Conservation (phyloP, 1,284 basidiomycete genomes). For the Pulveroboletus sp. region DNA sequence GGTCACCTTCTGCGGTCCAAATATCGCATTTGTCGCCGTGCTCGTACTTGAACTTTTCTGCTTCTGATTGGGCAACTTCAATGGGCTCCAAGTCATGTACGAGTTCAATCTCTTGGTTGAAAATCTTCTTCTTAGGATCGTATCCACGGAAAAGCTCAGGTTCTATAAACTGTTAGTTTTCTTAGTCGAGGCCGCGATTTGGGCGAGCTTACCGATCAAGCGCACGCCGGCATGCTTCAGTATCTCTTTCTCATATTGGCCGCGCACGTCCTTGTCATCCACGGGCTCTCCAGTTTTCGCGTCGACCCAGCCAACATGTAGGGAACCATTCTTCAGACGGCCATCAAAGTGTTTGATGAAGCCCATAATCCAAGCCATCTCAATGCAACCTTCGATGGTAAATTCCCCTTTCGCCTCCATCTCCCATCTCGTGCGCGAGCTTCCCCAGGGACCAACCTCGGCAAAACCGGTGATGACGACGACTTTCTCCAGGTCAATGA, state of each 20-base stretch:
- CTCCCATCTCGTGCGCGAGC: constrained; percentile 98
- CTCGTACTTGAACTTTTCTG: constrained; percentile 93
- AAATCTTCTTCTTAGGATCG: constrained; percentile 95
- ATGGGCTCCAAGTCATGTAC: constrained; percentile 96
- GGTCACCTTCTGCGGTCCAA: constrained; percentile 87
- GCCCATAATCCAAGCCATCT: constrained; percentile 99
- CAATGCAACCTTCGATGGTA: constrained; percentile 96
- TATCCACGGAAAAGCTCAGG: constrained; percentile 98
- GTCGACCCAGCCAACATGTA: constrained; percentile 98
- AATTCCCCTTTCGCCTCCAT: constrained; percentile 95
- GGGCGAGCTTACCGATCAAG: constrained; percentile 73
- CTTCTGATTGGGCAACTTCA: constrained; percentile 89
- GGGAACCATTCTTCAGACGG: constrained; percentile 86
- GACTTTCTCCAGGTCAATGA: constrained; percentile 95
- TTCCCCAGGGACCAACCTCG: constrained; percentile 99
- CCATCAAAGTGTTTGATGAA: constrained; percentile 99
- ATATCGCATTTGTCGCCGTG: constrained; percentile 97
- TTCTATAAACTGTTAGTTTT: constrained; percentile 52
- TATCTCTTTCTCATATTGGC: constrained; percentile 94
- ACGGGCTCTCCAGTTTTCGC: constrained; percentile 94
- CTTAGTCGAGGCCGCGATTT: neutral
- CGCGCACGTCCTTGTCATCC: constrained; percentile 95
- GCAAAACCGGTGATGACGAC: constrained; percentile 95
- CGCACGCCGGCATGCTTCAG: constrained; percentile 92
- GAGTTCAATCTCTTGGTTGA: constrained; percentile 96